Conservation (phyloP, 1,284 basidiomycete species). For the Meira nashicola region DNA sequence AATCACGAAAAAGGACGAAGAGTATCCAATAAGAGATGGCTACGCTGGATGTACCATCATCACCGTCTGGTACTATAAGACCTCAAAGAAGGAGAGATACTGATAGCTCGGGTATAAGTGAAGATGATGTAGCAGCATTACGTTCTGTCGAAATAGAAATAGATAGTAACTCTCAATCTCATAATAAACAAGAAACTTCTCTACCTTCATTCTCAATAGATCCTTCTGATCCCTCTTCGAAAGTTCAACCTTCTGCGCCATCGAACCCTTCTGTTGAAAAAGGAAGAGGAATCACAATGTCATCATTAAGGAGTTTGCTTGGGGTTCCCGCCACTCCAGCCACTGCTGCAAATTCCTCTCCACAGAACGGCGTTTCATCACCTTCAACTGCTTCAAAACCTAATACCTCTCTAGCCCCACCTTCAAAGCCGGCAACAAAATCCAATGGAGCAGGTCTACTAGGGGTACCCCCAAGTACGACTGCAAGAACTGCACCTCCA, state of each 20-base stretch:
- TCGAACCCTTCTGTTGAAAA: neutral
- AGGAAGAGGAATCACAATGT: neutral
- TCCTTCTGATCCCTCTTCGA: too few relatives aligned
- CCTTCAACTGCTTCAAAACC: neutral
- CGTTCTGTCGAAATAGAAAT: too few relatives aligned
- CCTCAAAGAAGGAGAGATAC: too few relatives aligned
- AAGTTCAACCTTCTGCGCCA: neutral
- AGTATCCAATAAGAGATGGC: too few relatives aligned
- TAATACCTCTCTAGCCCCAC: neutral
- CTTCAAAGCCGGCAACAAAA: neutral
- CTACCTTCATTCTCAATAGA: too few relatives aligned
- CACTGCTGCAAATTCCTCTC: constrained; percentile 23
- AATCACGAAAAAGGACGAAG: too few relatives aligned
- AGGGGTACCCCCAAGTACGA: constrained; percentile 34
- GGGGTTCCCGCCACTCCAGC: constrained; percentile 17
- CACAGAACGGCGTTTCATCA: neutral
- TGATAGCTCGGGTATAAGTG: too few relatives aligned
- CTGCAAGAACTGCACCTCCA: constrained; percentile 28
- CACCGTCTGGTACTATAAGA: too few relatives aligned
- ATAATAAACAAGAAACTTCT: too few relatives aligned
- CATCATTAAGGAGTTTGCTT: constrained; percentile 17
- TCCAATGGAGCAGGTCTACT: constrained; percentile 47
- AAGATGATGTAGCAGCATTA: too few relatives aligned
- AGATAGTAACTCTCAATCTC: too few relatives aligned
- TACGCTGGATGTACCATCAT: too few relatives aligned